phyloP scores from a whole-genome alignment of 2,329 filamentous ascomycete genomes.

The Fusarium sororula region DNA sequence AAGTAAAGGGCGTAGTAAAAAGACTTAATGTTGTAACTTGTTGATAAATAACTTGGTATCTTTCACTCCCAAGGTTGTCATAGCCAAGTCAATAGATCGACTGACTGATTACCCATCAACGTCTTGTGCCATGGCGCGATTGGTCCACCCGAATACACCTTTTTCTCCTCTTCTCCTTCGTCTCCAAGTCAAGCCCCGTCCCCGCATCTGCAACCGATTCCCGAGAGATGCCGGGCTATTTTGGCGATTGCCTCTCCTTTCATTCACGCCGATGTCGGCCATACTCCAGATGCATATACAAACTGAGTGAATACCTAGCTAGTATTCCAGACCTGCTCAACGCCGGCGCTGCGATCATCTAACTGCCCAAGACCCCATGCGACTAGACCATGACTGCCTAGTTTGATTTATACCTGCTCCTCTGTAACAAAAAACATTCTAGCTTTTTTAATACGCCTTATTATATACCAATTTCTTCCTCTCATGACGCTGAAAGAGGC shows the following conservation, averaged over 20 bases:
- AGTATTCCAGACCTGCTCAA: conserved; percentile 29
- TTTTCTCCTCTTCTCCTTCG: conserved; percentile 20
- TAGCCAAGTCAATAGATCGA: not conserved
- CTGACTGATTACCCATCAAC: conserved; percentile 28
- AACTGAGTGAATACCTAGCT: conserved; percentile 7
- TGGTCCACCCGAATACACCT: conserved; percentile 40
- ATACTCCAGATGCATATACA: conserved; percentile 3
- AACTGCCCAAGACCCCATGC: conserved; percentile 5
- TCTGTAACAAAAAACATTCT: conserved; percentile 13
- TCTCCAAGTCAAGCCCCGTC: conserved; percentile 20
- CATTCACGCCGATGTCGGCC: conserved; percentile 20
- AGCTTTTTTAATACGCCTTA: conserved; percentile 12
- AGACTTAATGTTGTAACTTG: conserved; percentile 1
- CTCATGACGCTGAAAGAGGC: conserved; percentile 49
- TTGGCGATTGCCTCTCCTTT: conserved; percentile 30
- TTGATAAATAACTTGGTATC: conserved; percentile 37
- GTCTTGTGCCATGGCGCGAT: conserved; percentile 49
- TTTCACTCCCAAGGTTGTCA: conserved; percentile 12
- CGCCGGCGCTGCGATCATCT: conserved; percentile 26
- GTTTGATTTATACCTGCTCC: conserved; percentile 28
- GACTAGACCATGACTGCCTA: conserved; percentile 25
- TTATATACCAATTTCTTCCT: conserved; percentile 24
- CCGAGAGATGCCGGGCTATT: conserved; percentile 18
- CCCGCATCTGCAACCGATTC: conserved; percentile 22
- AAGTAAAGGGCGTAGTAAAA: not conserved